phyloP scores from a whole-genome alignment of 2,329 filamentous ascomycete species.

The Cladobotryum mycophilum region DNA sequence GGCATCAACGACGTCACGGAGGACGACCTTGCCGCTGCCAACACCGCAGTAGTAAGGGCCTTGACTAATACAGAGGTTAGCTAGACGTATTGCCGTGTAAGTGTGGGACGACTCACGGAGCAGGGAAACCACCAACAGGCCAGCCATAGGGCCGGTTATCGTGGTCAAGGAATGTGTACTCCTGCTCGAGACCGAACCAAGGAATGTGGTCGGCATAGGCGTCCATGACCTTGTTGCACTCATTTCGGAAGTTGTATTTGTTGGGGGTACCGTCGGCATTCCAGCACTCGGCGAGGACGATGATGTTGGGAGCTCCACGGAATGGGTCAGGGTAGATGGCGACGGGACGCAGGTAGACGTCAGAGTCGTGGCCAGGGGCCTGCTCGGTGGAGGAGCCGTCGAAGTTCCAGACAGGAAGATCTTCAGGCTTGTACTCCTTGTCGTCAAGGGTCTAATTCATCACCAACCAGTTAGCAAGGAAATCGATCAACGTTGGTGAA shows the following conservation, averaged over 20 bases:
- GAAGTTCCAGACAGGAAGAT: constrained; percentile 52
- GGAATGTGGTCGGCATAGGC: constrained; percentile 74
- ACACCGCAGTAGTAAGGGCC: constrained; percentile 70
- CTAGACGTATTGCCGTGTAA: neutral
- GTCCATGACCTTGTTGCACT: constrained; percentile 85
- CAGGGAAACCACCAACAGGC: constrained; percentile 69
- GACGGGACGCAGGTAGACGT: constrained; percentile 90
- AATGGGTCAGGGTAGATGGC: constrained; percentile 90
- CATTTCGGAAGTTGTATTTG: constrained; percentile 97
- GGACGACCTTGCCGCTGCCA: constrained; percentile 92
- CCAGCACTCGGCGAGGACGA: constrained; percentile 93
- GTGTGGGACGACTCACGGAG: constrained; percentile 43
- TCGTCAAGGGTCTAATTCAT: constrained; percentile 43
- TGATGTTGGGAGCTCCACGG: constrained; percentile 82
- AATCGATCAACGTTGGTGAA: neutral
- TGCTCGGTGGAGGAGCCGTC: constrained; percentile 84
- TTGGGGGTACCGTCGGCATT: constrained; percentile 91
- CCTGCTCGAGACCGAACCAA: constrained; percentile 98
- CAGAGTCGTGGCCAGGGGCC: constrained; percentile 90
- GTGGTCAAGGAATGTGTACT: constrained; percentile 76
- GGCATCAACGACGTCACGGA: constrained; percentile 89
- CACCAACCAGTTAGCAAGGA: neutral
- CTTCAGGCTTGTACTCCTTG: constrained; percentile 43
- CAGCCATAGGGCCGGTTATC: constrained; percentile 82
- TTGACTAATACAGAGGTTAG: constrained; percentile 23